phyloP scores from a whole-genome alignment of 345 rosid species.

The Eucalyptus tenuipes region DNA sequence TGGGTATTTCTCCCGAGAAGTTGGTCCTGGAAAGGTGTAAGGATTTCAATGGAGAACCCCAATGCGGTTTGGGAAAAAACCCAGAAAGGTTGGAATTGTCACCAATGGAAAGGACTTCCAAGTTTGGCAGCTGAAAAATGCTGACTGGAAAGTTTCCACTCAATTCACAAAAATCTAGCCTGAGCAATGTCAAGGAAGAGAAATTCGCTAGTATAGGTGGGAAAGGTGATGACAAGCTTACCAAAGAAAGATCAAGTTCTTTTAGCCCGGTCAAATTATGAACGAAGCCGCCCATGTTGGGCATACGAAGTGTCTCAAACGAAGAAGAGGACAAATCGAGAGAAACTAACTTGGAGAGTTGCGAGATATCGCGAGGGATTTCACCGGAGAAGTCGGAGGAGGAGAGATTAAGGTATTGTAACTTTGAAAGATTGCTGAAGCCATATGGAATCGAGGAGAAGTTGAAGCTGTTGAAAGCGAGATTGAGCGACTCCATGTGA shows the following conservation, averaged over 20 bases:
- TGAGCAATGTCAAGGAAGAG: neutral
- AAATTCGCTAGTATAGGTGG: neutral
- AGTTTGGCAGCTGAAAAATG: neutral
- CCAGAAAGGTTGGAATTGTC: neutral
- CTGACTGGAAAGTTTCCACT: neutral
- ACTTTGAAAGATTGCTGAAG: neutral
- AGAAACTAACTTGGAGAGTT: neutral
- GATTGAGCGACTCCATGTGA: neutral
- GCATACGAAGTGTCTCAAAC: neutral
- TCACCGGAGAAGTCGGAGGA: neutral
- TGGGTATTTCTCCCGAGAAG: neutral
- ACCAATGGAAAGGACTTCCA: fast-evolving
- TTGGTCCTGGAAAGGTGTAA: neutral
- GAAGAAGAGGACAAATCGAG: neutral
- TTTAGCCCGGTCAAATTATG: neutral
- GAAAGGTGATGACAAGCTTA: neutral
- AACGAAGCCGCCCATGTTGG: neutral
- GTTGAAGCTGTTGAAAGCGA: neutral
- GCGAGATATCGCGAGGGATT: neutral
- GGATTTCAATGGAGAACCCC: neutral
- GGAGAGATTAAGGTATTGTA: neutral
- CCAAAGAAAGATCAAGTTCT: neutral
- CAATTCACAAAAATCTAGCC: neutral
- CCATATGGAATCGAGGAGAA: neutral
- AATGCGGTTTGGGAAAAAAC: neutral